phyloP scores from a whole-genome alignment of 768 basidiomycete genomes.

The Vararia minispora region DNA sequence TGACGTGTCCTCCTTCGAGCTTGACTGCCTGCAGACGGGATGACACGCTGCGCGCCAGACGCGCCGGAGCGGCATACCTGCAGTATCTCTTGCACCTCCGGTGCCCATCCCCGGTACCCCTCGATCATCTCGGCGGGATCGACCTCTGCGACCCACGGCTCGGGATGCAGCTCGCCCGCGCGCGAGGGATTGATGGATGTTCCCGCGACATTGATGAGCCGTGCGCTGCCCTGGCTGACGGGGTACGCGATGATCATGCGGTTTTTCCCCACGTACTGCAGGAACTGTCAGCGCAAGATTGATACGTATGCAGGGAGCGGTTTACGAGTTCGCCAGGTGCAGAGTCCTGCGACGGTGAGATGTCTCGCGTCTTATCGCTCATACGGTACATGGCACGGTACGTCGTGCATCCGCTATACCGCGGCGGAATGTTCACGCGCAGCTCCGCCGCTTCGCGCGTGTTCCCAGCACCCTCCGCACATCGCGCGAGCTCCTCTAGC shows the following conservation, averaged over 20 bases:
- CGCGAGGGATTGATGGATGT: constrained; percentile 3
- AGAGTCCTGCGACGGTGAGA: constrained; percentile 43
- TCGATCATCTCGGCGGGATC: constrained; percentile 1
- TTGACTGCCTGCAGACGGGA: no score
- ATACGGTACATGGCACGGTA: constrained; percentile 51
- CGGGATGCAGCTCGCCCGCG: constrained; percentile 1
- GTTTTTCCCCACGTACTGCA: constrained; percentile 42
- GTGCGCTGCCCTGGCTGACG: constrained; percentile 44
- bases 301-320: no score
- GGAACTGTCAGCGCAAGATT: no score
- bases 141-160: constrained; percentile 3
- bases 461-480: constrained; percentile 25
- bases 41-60: no score
- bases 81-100: constrained; percentile 26
- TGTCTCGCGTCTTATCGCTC: constrained; percentile 30
- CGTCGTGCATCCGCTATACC: constrained; percentile 47
- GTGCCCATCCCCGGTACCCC: constrained; percentile 6
- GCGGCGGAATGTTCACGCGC: constrained; percentile 31
- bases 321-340: no score
- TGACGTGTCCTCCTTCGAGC: no score
- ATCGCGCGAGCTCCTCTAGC: constrained; percentile 19
- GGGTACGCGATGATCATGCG: constrained; percentile 44
- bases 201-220: constrained; percentile 34
- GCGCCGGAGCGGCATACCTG: no score
- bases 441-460: constrained; percentile 29